Conservation (phyloP, 768 basidiomycete genomes). For the Russula griseocarnosa region DNA sequence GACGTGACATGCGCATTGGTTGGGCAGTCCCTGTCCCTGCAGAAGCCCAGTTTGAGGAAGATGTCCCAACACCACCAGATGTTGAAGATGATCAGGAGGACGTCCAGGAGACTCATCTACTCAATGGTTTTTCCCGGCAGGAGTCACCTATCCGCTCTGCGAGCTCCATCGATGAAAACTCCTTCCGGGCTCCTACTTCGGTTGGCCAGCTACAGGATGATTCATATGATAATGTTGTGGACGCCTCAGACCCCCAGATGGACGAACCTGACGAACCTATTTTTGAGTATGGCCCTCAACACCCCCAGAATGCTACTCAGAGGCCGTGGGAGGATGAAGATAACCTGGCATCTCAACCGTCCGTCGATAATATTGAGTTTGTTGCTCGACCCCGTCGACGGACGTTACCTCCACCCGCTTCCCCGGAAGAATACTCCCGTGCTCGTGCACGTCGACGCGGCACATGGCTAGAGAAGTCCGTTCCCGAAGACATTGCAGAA, state of each 20-base stretch:
- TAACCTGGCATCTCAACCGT: not conserved
- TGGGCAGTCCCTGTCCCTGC: slow-evolving; percentile 4
- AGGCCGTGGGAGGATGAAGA: slow-evolving; percentile 1
- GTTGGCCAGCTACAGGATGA: not conserved
- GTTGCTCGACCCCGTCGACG: slow-evolving; percentile 21
- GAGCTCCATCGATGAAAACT: not conserved
- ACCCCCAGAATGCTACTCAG: not conserved
- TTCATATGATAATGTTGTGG: slow-evolving; percentile 3
- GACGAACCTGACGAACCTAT: not conserved
- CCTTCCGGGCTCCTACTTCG: not conserved
- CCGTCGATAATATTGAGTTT: slow-evolving; percentile 12
- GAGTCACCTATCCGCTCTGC: not conserved
- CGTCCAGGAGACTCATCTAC: not conserved
- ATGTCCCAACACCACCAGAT: not conserved
- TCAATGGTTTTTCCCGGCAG: not conserved
- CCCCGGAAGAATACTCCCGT: slow-evolving; percentile 40
- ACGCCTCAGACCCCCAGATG: not conserved
- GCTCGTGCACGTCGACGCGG: slow-evolving; percentile 43
- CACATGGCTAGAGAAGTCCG: slow-evolving; percentile 39
- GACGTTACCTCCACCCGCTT: slow-evolving; percentile 27
- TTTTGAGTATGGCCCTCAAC: not conserved
- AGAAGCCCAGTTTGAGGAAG: slow-evolving; percentile 9
- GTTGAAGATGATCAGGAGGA: not conserved
- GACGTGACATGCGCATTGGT: slow-evolving; percentile 9
- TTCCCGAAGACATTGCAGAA: slow-evolving; percentile 38